phyloP scores from a whole-genome alignment of 768 basidiomycete genomes.

The Russula earlei region DNA sequence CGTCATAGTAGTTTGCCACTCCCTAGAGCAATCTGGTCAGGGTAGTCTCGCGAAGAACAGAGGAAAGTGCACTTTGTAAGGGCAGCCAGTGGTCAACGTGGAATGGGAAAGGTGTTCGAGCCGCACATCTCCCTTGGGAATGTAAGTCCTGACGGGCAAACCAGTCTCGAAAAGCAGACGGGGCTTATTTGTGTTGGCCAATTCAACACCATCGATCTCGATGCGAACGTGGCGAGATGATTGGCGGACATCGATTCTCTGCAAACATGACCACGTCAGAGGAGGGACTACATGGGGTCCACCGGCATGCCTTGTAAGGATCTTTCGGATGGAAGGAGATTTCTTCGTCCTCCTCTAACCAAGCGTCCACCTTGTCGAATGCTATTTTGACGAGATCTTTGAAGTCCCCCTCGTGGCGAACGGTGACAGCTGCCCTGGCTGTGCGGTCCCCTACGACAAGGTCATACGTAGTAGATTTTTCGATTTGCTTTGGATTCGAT shows the following conservation, averaged over 20 bases:
- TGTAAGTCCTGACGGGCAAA: constrained; percentile 48
- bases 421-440: constrained; percentile 33
- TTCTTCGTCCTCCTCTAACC: constrained; percentile 64
- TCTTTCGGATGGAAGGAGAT: constrained; percentile 56
- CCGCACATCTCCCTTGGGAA: constrained; percentile 46
- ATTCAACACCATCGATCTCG: constrained; percentile 51
- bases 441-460: constrained; percentile 34
- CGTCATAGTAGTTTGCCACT: constrained; percentile 46
- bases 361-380: constrained; percentile 45
- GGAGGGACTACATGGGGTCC: background rate
- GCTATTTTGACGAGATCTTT: constrained; percentile 40
- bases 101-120: constrained; percentile 43
- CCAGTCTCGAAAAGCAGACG: constrained; percentile 50
- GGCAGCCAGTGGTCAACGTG: constrained; percentile 40
- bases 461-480: constrained; percentile 34
- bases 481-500: constrained; percentile 24
- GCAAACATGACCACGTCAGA: background rate
- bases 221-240: constrained; percentile 54
- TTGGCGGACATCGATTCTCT: constrained; percentile 54
- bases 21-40: constrained; percentile 33
- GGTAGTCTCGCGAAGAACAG: background rate
- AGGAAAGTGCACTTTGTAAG: constrained; percentile 46
- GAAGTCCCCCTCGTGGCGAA: constrained; percentile 31
- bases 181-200: constrained; percentile 48
- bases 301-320: constrained; percentile 61